phyloP scores from a whole-genome alignment of 345 rosid genomes.

The Citrus hindsii region DNA sequence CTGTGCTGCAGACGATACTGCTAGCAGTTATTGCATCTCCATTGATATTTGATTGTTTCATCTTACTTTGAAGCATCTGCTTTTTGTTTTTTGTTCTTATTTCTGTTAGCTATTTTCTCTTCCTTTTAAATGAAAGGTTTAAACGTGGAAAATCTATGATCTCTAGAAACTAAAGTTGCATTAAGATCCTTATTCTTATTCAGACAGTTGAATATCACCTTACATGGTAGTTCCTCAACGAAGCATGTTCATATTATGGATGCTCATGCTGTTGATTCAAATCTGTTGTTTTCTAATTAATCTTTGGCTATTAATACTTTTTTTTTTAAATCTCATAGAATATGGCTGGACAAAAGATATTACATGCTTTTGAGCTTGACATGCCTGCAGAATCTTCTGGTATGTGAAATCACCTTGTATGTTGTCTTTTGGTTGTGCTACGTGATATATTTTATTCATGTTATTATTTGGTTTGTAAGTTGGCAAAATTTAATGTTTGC shows the following conservation, averaged over 20 bases:
- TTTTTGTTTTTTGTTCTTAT: not conserved
- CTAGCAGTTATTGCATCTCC: not conserved
- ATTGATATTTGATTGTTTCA: not conserved
- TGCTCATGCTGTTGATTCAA: not conserved
- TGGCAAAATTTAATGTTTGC: not conserved
- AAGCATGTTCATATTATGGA: not conserved
- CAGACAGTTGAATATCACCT: not conserved
- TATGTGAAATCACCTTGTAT: slow-evolving; percentile 30
- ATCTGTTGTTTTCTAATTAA: slow-evolving; percentile 1
- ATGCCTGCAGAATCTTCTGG: slow-evolving; percentile 45
- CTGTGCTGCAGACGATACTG: not conserved
- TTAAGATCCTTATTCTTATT: not conserved
- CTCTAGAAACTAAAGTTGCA: not conserved
- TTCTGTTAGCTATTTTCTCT: not conserved
- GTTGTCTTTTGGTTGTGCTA: not conserved
- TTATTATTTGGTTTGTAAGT: not conserved
- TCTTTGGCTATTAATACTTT: slow-evolving; percentile 7
- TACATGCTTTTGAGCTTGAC: slow-evolving; percentile 62
- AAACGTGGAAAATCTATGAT: too few species aligned
- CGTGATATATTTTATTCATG: not conserved
- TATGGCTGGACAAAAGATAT: slow-evolving; percentile 25
- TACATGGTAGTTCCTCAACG: not conserved
- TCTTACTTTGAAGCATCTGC: not conserved
- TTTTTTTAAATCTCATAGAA: slow-evolving; percentile 31
- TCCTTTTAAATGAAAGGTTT: not conserved